Conservation (phyloP, 352 stramenopile species). For the Globisporangium acanthophoron region DNA sequence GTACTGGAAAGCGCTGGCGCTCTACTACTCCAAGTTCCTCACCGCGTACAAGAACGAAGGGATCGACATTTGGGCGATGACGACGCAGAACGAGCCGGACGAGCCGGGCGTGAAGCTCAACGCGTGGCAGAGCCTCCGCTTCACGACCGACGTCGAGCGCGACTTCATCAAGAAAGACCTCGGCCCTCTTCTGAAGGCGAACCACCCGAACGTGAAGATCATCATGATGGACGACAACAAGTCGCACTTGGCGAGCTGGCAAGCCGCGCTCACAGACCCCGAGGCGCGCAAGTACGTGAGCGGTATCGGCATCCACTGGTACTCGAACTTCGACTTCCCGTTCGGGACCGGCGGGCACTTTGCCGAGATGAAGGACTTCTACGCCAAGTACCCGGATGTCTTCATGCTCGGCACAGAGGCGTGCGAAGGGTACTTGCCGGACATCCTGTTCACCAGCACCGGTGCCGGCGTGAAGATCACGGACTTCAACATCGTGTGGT, state of each 20-base stretch:
- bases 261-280: conserved; percentile 31
- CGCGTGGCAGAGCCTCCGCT: conserved; percentile 61
- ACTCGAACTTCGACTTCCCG: conserved; percentile 58
- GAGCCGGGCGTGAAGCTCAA: conserved; percentile 33
- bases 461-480: conserved; percentile 35
- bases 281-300: conserved; percentile 71
- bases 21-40: conserved; percentile 88
- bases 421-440: conserved; percentile 59
- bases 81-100: conserved; percentile 85
- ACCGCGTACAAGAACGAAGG: conserved; percentile 72
- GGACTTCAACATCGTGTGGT: conserved; percentile 47
- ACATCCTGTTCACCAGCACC: conserved; percentile 28
- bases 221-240: conserved; percentile 86
- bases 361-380: conserved; percentile 40
- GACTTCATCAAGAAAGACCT: conserved; percentile 82
- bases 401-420: conserved; percentile 83
- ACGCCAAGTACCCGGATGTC: conserved; percentile 50
- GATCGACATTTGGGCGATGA: conserved; percentile 80
- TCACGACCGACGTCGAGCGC: conserved; percentile 35
- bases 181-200: conserved; percentile 51
- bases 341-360: conserved; percentile 37
- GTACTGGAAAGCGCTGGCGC: conserved; percentile 71
- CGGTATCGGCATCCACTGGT: conserved; percentile 86
- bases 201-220: conserved; percentile 79
- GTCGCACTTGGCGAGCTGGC: conserved; percentile 33